Conservation (phyloP, 345 rosid genomes). For the Linum lewisii region DNA sequence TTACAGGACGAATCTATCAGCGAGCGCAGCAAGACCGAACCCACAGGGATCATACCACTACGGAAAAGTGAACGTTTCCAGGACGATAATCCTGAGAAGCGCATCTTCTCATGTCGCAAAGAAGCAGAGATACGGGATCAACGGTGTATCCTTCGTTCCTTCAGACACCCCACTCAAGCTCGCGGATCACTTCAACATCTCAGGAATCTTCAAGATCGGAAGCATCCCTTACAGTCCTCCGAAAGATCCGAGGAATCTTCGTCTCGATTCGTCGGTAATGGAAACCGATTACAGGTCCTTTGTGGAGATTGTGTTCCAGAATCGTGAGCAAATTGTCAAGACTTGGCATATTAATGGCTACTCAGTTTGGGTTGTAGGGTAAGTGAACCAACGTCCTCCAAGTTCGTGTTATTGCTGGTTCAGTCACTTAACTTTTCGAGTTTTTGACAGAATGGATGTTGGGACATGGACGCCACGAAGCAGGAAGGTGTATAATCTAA, state of each 20-base stretch:
- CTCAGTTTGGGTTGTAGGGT: neutral
- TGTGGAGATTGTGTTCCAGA: slow-evolving; percentile 3
- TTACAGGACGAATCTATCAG: slow-evolving; percentile 29
- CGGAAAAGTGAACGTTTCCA: slow-evolving; percentile 26
- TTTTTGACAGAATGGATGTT: neutral
- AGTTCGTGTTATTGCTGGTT: neutral
- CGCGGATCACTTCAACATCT: slow-evolving; percentile 23
- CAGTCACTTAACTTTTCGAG: neutral
- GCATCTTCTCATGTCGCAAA: slow-evolving; percentile 12
- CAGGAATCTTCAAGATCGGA: slow-evolving; percentile 6
- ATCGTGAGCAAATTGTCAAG: neutral
- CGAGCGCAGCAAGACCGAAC: slow-evolving; percentile 40
- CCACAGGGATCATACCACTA: slow-evolving; percentile 46
- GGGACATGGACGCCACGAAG: neutral
- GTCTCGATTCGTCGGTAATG: neutral
- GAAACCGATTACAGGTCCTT: neutral
- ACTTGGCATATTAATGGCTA: neutral
- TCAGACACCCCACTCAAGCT: slow-evolving; percentile 35
- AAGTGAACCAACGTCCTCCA: neutral
- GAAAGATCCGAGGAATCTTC: neutral
- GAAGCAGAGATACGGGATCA: slow-evolving; percentile 27
- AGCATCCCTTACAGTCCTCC: slow-evolving; percentile 17
- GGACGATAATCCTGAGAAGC: slow-evolving; percentile 30
- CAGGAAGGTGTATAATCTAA: neutral
- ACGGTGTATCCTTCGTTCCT: slow-evolving; percentile 31